phyloP scores from a whole-genome alignment of 2,329 filamentous ascomycete genomes.

The Claviceps maximensis region DNA sequence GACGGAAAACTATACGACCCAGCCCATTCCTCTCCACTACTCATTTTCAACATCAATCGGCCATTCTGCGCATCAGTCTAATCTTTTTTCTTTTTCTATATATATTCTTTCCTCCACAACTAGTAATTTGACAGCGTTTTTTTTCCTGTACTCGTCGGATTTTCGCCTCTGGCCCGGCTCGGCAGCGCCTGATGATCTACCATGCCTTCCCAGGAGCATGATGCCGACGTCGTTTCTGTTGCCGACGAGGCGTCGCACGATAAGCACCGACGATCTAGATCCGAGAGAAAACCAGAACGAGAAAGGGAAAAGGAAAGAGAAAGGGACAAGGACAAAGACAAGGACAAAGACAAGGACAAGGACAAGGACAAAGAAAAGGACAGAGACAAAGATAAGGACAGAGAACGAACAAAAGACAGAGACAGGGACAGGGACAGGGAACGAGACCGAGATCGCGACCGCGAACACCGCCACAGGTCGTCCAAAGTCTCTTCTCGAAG shows the following conservation, averaged over 20 bases:
- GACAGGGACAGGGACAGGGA: background rate
- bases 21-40: background rate
- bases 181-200: slow-evolving; percentile 15
- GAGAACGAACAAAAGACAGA: slow-evolving; percentile 11
- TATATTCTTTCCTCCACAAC: background rate
- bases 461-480: slow-evolving; percentile 25
- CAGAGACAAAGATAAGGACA: slow-evolving; percentile 8
- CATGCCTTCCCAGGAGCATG: slow-evolving; percentile 30
- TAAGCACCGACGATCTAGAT: slow-evolving; percentile 25
- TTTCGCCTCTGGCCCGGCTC: background rate
- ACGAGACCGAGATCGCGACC: slow-evolving; percentile 17
- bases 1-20: background rate
- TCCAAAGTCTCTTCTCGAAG: slow-evolving; percentile 28
- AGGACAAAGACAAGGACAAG: slow-evolving; percentile 13
- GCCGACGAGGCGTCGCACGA: slow-evolving; percentile 26
- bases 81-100: background rate
- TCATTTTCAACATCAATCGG: background rate
- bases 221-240: slow-evolving; percentile 22
- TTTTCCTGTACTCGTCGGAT: background rate
- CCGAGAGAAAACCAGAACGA: slow-evolving; percentile 20
- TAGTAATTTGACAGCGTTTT: background rate
- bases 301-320: slow-evolving; percentile 13
- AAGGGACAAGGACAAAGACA: slow-evolving; percentile 10
- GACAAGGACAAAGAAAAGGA: slow-evolving; percentile 7
- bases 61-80: background rate